Conservation (phyloP, 2,329 filamentous ascomycete species). For the Metarhizium guizhouense region DNA sequence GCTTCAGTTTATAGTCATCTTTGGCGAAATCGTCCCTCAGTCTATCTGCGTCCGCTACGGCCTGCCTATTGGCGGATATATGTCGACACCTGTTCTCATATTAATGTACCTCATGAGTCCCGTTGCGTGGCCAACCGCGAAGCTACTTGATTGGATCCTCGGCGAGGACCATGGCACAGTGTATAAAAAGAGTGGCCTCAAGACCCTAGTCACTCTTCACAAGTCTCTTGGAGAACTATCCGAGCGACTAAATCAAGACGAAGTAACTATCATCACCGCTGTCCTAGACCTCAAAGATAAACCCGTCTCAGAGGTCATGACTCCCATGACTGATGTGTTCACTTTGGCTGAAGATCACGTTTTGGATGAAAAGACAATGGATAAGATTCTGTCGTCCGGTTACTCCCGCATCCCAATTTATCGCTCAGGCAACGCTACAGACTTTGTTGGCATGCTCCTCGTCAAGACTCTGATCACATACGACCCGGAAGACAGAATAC, state of each 20-base stretch:
- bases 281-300: slow-evolving; percentile 96
- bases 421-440: slow-evolving; percentile 68
- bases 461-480: slow-evolving; percentile 99
- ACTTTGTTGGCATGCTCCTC: slow-evolving; percentile 95
- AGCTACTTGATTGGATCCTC: slow-evolving; percentile 85
- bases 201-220: slow-evolving; percentile 91
- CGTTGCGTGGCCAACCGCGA: slow-evolving; percentile 88
- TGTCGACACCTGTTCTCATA: slow-evolving; percentile 75
- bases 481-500: slow-evolving; percentile 84
- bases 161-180: slow-evolving; percentile 93
- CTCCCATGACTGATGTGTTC: slow-evolving; percentile 95
- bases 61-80: slow-evolving; percentile 87
- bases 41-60: slow-evolving; percentile 95
- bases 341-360: slow-evolving; percentile 93
- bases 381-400: slow-evolving; percentile 82
- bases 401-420: slow-evolving; percentile 96
- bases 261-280: slow-evolving; percentile 97
- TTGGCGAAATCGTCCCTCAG: slow-evolving; percentile 93
- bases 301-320: slow-evolving; percentile 93
- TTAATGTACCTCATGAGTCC: slow-evolving; percentile 92
- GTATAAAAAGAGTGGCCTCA: slow-evolving; percentile 96
- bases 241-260: slow-evolving; percentile 89
- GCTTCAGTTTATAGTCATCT: slow-evolving; percentile 61
- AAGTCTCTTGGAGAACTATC: slow-evolving; percentile 80
- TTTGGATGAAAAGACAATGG: slow-evolving; percentile 89